Conservation (phyloP, 2,329 filamentous ascomycete species). For the Trichoderma citrinoviride region DNA sequence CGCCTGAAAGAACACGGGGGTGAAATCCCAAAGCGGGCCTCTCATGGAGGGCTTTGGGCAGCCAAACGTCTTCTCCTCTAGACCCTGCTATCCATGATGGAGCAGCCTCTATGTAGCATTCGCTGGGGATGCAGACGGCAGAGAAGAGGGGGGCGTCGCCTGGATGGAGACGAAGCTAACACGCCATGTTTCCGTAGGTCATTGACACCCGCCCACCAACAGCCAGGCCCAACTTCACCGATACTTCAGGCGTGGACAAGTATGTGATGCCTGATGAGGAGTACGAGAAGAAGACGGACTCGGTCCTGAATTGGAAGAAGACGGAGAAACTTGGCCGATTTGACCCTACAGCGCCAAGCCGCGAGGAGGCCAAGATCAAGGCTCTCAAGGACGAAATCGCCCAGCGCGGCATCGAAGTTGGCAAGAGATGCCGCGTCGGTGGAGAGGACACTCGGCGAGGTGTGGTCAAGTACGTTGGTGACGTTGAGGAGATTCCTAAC, state of each 20-base stretch:
- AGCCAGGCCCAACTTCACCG: conserved; percentile 75
- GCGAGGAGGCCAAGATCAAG: conserved; percentile 69
- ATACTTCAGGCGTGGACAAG: conserved; percentile 79
- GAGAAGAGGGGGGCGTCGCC: conserved; percentile 1
- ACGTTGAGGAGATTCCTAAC: conserved; percentile 70
- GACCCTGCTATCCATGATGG: conserved; percentile 2
- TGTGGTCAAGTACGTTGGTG: conserved; percentile 67
- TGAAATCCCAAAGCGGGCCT: conserved; percentile 17
- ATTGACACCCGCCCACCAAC: conserved; percentile 73
- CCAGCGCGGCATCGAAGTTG: conserved; percentile 63
- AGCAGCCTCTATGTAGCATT: conserved; percentile 11
- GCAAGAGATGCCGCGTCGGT: conserved; percentile 63
- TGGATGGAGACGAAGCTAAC: conserved; percentile 31
- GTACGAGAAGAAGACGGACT: conserved; percentile 83
- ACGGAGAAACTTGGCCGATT: conserved; percentile 94
- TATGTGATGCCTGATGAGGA: conserved; percentile 83
- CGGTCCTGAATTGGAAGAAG: conserved; percentile 93
- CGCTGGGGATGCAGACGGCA: conserved; percentile 11
- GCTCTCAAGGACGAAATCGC: conserved; percentile 68
- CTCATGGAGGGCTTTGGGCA: conserved; percentile 7
- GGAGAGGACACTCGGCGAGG: conserved; percentile 69
- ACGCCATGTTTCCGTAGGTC: conserved; percentile 54
- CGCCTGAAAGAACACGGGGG: neutral
- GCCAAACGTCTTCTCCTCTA: conserved; percentile 14
- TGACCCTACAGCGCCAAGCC: conserved; percentile 75